Conservation (phyloP, 257 asterid species). For the Solanum piurae region DNA sequence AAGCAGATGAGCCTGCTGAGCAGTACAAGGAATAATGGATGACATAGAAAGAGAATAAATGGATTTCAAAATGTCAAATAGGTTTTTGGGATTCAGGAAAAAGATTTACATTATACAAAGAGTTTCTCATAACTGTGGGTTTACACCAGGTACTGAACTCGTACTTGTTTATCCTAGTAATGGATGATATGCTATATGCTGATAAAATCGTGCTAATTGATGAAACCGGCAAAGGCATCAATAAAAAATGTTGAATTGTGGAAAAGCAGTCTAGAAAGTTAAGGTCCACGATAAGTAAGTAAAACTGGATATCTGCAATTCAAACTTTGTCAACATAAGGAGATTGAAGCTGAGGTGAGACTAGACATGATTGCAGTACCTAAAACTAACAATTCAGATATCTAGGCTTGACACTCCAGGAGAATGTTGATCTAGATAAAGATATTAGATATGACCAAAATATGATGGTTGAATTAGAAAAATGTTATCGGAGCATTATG, state of each 20-base stretch:
- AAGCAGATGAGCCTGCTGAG: not conserved
- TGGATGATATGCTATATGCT: not conserved
- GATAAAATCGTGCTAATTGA: not conserved
- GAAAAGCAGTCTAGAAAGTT: not conserved
- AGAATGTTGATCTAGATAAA: not conserved
- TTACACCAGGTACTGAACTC: not conserved
- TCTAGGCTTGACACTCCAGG: not conserved
- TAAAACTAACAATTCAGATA: not conserved
- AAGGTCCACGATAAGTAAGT: not conserved
- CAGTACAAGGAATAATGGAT: not conserved
- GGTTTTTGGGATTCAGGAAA: not conserved
- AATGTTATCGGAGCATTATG: not conserved
- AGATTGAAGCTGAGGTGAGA: not conserved
- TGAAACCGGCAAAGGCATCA: not conserved
- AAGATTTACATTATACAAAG: not conserved
- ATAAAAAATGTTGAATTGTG: not conserved
- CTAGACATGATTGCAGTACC: not conserved
- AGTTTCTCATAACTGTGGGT: not conserved
- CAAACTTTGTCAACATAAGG: not conserved
- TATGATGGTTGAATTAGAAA: not conserved
- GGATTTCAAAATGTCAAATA: not conserved
- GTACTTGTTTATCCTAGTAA: not conserved
- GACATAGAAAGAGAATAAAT: not conserved
- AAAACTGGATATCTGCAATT: not conserved
- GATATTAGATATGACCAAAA: not conserved